phyloP scores from a whole-genome alignment of 2,329 filamentous ascomycete genomes.

The Aspergillus glaucus region DNA sequence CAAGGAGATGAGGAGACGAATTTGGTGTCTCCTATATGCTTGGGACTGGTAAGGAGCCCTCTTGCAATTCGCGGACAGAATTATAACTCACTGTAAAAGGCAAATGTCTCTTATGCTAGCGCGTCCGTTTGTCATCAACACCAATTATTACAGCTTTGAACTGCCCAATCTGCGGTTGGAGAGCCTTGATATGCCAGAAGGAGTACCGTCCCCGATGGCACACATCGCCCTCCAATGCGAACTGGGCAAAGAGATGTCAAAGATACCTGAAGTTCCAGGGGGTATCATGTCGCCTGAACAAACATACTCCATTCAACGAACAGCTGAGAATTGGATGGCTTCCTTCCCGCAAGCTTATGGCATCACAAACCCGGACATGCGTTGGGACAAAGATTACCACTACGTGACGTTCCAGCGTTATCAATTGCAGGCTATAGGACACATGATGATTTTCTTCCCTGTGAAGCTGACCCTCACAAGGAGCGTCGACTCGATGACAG shows the following conservation, averaged over 20 bases:
- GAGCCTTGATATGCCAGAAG: constrained; percentile 20
- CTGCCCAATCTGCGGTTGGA: constrained; percentile 37
- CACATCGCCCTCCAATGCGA: constrained; percentile 39
- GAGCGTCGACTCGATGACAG: constrained; percentile 14
- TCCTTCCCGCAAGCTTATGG: constrained; percentile 39
- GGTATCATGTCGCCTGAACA: constrained; percentile 8
- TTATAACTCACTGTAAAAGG: constrained; percentile 14
- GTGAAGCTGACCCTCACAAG: constrained; percentile 44
- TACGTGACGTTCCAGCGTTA: constrained; percentile 45
- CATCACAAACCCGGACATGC: constrained; percentile 36
- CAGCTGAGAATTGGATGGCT: constrained; percentile 40
- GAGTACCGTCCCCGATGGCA: constrained; percentile 38
- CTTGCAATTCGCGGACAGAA: background rate
- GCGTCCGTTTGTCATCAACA: constrained; percentile 41
- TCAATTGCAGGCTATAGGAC: constrained; percentile 41
- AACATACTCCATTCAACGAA: constrained; percentile 24
- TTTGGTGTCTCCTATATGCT: constrained; percentile 43
- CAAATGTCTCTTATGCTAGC: constrained; percentile 41
- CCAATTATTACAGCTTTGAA: constrained; percentile 32
- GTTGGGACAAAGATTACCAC: constrained; percentile 35
- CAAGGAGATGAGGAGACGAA: constrained; percentile 41
- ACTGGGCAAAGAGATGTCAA: constrained; percentile 28
- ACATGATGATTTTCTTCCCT: constrained; percentile 43
- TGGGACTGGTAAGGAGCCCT: constrained; percentile 42
- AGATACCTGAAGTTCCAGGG: constrained; percentile 9